Evolutionary conservation across 495 filamentous ascomycete genomes (phyloP), one percentile per base, ranked within the genome.

Genomic region (Glarea lozoyensis): DNA sequence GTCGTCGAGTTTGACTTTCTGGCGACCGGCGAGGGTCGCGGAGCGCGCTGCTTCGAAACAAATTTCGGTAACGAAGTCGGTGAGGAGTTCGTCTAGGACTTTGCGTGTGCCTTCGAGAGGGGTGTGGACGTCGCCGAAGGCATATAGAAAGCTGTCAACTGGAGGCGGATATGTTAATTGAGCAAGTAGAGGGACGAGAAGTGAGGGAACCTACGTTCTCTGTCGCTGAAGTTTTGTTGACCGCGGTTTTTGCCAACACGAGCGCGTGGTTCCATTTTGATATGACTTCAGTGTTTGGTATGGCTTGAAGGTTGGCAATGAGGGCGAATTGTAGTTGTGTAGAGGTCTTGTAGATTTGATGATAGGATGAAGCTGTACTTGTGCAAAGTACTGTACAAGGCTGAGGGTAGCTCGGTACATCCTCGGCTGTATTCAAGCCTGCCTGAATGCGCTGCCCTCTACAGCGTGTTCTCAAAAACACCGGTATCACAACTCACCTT

Each of bases 1-100:
- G 60, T 98, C 92, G 50, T 98, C 92, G 43, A 94, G 35, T 57
- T 98, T 98, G 65, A 96, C 85, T 65, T 98, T 98, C 54, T 90
- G 84, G 5, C 92, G 79, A 2, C 86, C 79, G 2, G 82, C 76
- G 60, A 92, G 79, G 54, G 81, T 78, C 1, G 92, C 92, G 50
- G 78, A 78, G 17, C 82, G 75, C 19, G 84, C 81, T 4, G 92
- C 90, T 40, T 84, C 82, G 69, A 95, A 92, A 68, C 84, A 88
- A 45, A 92, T 73, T 59, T 88, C 86, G 45, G 92, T 78, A 43
- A 88, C 76, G 63, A 86, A 90, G 61, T 96, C 92, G 33, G 88
- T 94, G 40, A 92, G 74, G 43, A 98, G 88, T 61, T 96, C 90
- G 60, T 97, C 92, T 12, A 97, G 80, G 37, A 90, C 79, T 38